phyloP scores from a whole-genome alignment of 2,329 filamentous ascomycete species.

The Diaporthe sp. region DNA sequence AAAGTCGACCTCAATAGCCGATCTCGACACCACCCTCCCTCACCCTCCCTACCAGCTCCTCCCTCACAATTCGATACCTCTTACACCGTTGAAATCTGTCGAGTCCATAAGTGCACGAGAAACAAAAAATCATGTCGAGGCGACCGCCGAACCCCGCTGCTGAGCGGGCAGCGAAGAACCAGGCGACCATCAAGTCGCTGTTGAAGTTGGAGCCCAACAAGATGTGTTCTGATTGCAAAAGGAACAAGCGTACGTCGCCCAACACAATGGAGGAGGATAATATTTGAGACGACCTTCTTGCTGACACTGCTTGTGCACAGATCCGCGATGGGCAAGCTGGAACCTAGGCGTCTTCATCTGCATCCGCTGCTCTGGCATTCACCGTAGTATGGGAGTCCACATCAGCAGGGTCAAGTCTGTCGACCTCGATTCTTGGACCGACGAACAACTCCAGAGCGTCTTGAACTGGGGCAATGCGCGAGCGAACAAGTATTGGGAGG shows the following conservation, averaged over 20 bases:
- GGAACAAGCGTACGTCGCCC: constrained; percentile 86
- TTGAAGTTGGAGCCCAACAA: constrained; percentile 97
- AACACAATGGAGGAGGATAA: neutral
- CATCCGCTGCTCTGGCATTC: constrained; percentile 98
- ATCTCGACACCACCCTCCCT: neutral
- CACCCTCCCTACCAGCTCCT: neutral
- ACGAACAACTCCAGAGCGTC: constrained; percentile 95
- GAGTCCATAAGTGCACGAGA: constrained; percentile 15
- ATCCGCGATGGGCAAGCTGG: constrained; percentile 99
- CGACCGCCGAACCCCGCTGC: constrained; percentile 81
- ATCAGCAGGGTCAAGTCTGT: constrained; percentile 99
- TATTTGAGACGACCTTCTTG: neutral
- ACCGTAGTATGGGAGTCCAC: constrained; percentile 98
- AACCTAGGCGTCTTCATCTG: constrained; percentile 97
- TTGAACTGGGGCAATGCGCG: constrained; percentile 95
- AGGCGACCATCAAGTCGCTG: constrained; percentile 92
- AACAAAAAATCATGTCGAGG: constrained; percentile 76
- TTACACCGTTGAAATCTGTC: constrained; percentile 1
- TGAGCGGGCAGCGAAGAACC: constrained; percentile 92
- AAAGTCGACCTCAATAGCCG: constrained; percentile 1
- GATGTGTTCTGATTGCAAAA: constrained; percentile 97
- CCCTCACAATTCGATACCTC: neutral
- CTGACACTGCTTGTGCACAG: constrained; percentile 58
- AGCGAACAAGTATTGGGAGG: constrained; percentile 99
- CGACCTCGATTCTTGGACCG: constrained; percentile 97